Evolutionary conservation across 2,329 filamentous ascomycete genomes (phyloP).

Genomic region (Fusarium ramigenum): DNA sequence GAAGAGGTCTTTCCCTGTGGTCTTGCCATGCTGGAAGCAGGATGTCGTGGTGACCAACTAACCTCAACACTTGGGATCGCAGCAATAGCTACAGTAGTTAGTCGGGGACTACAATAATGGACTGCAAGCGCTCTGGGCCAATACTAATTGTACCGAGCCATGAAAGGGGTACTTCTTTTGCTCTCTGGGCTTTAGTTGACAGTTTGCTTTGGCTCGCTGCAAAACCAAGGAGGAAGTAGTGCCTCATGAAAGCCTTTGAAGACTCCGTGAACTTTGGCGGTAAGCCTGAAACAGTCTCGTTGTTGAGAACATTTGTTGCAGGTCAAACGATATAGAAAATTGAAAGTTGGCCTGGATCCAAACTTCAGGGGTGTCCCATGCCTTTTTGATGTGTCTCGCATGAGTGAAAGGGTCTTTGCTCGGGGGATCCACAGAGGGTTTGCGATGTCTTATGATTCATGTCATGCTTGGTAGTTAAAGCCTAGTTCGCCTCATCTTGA

Average conservation of each 20-base stretch:
- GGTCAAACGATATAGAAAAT: neutral
- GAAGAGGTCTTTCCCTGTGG: neutral
- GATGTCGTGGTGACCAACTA: neutral
- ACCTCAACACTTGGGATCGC: neutral
- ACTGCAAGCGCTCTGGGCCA: neutral
- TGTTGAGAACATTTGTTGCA: neutral
- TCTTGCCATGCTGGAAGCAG: neutral
- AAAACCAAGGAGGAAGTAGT: neutral
- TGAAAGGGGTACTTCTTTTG: neutral
- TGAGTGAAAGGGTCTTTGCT: constrained; percentile 7
- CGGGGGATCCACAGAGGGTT: neutral
- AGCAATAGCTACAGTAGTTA: neutral
- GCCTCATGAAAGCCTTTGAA: neutral
- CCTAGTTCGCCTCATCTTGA: neutral
- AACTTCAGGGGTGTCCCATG: constrained; percentile 21
- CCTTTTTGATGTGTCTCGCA: constrained; percentile 29
- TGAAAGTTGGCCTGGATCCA: neutral
- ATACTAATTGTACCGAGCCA: neutral
- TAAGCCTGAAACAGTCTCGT: constrained; percentile 1
- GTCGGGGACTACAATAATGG: neutral
- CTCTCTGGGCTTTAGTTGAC: neutral
- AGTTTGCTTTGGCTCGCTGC: neutral
- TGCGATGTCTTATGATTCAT: neutral
- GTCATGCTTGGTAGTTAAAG: neutral
- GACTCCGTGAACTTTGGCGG: neutral